phyloP scores from a whole-genome alignment of 306 rosid species.

The Sechiopsis laciniata region DNA sequence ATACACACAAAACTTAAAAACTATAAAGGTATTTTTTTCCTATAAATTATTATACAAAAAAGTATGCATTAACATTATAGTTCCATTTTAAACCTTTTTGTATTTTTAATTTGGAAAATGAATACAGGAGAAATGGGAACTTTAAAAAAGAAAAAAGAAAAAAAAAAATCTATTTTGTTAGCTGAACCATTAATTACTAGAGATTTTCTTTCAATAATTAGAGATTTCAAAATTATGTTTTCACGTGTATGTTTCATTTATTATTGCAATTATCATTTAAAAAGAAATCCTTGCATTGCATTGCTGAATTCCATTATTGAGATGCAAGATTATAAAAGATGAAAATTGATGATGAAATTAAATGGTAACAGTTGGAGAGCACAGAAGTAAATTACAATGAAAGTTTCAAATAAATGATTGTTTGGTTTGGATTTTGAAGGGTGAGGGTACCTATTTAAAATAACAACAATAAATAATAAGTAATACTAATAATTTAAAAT shows the following conservation, averaged over 20 bases:
- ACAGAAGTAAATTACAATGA: neutral
- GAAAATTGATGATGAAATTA: slow-evolving; percentile 19
- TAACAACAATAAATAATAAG: neutral
- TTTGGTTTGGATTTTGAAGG: neutral
- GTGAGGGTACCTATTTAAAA: neutral
- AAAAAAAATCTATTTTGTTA: neutral
- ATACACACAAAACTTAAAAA: too few relatives aligned
- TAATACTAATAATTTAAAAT: neutral
- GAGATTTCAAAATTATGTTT: slow-evolving; percentile 14
- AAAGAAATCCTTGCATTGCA: neutral
- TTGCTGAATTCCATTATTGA: slow-evolving; percentile 4
- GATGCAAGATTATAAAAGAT: slow-evolving; percentile 8
- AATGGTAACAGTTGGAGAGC: slow-evolving; percentile 8
- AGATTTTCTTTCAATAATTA: slow-evolving; percentile 1
- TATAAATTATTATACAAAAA: neutral
- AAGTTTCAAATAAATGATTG: slow-evolving; percentile 1
- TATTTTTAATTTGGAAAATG: neutral
- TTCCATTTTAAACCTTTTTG: neutral
- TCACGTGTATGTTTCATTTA: slow-evolving; percentile 15
- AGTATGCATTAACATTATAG: neutral
- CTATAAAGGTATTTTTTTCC: too few relatives aligned
- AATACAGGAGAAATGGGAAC: neutral
- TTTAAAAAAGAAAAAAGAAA: too few relatives aligned
- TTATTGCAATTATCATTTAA: neutral
- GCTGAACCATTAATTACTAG: neutral